Evolutionary conservation across 1,284 basidiomycete species (phyloP), one percentile per base, ranked within the genome.

Genomic region (Trametes pubescens): DNA sequence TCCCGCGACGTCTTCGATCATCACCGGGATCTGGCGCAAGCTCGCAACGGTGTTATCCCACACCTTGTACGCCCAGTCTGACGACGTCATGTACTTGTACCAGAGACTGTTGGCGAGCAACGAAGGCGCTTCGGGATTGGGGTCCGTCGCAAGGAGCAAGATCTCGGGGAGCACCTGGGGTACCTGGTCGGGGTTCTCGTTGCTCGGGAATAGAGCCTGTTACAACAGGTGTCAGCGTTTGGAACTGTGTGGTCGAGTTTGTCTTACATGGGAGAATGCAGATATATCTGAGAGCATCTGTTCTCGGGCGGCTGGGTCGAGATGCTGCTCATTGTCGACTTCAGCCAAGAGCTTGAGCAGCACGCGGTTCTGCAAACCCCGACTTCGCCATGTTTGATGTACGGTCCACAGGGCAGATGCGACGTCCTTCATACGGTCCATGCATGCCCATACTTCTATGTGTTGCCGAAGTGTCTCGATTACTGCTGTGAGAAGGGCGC

Each of bases 1-100:
- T 32, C 75, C 80, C 57, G 74, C 71, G 7, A 75, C 58, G 61
- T 90, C 86, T 9, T 77, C 68, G 13, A 82, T 82, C 78, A 89
- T 84, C 49, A 76, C 74, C 7, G 88, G 85, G 51, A 90, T 81
- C 73, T 90, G 88, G 47, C 86, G 86, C 47, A 93, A 77, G 61
- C 86, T 88, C 7, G 88, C 85, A 52, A 94, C 79, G 1, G 87
- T 86, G 70, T 91, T 91, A 69, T 93, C 90, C 90, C 92, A 92
- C 10, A 90, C 89, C 67, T 87, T 88, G 83, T 85, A 89, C 1
- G 84, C 89, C 91, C 91, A 93, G 66, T 91, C 84, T 11, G 78
- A 72, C 0, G 89, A 86, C 4, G 84, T 84, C 43, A 88, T 84
- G 71, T 92, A 93, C 72, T 91, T 90, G 76, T 91, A 89, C 91